Base-by-base conservation (phyloP, 768 basidiomycete genomes). In the Roridomyces roridus region DNA sequence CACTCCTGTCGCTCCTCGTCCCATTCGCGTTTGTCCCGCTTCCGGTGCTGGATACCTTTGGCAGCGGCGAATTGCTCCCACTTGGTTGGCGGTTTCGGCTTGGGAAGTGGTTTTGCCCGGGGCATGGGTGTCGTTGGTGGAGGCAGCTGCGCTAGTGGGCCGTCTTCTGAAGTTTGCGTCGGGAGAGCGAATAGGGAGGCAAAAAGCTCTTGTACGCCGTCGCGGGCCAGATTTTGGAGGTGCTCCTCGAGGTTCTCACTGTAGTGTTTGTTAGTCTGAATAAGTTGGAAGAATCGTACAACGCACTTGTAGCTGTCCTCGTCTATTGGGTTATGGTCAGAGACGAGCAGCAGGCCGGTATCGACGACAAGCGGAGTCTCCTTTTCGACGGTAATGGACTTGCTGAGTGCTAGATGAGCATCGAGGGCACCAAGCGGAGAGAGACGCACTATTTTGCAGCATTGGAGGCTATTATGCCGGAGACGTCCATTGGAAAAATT, bases 51-150 rank as follows among this genome's bases (percentile, higher is more conserved):
- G 67, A 98, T 98, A 34, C 97, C 97, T 77, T 97, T 98, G 34
- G 92, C 88, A 43, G 87, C 86, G 5, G 96, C 96, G 67, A 98
- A 99, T 52, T 85, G 80, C 77, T 98, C 93, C 97, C 97, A 99
- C 73, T 97, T 98, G 7, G 96, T 98, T 29, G 82, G 86, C 9
- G 89, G 88, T 74, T 96, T 97, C 3, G 91, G 90, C 67, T 94
- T 96, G 0, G 96, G 97, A 3, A 98, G 79, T 0, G 92, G 93
- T 70, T 99, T 98, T 26, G 94, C 83, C 21, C 97, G 85, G 0
- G 97, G 97, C 1, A 98, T 83, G 43, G 79, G 77, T 24, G 89
- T 92, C 2, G 80, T 84, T 3, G 92, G 90, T 1, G 85, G 67
- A 0, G 96, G 96, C 4, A 97, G 88, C 52, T 85, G 80, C 1